Evolutionary conservation across 495 filamentous ascomycete genomes (phyloP).

Genomic region (Penicillium pulvis): DNA sequence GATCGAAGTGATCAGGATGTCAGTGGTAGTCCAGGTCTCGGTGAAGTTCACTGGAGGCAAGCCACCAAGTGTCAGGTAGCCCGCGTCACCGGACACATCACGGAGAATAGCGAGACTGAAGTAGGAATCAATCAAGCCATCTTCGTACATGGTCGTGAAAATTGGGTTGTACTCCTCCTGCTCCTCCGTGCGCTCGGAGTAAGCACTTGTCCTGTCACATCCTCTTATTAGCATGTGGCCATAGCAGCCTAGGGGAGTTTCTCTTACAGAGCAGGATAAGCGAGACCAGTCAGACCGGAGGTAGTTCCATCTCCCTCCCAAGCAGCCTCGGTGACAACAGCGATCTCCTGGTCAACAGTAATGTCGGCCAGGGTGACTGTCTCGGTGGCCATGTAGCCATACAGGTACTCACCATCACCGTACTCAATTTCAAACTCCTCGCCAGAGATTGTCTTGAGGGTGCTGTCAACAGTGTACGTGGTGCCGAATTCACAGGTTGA

Average conservation of each 20-base stretch:
- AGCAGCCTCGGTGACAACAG: constrained; percentile 46
- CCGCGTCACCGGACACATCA: constrained; percentile 26
- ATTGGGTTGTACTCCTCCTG: constrained; percentile 52
- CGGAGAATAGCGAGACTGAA: constrained; percentile 49
- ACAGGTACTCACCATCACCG: constrained; percentile 51
- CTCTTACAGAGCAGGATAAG: constrained; percentile 49
- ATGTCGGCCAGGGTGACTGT: constrained; percentile 55
- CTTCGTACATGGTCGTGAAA: constrained; percentile 57
- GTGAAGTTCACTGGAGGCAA: constrained; percentile 42
- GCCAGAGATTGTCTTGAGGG: constrained; percentile 42
- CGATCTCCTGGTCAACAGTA: constrained; percentile 55
- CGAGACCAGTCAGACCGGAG: constrained; percentile 58
- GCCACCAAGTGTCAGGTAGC: constrained; percentile 56
- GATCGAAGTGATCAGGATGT: constrained; percentile 35
- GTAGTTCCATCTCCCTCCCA: constrained; percentile 48
- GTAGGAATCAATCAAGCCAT: constrained; percentile 51
- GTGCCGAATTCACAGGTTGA: constrained; percentile 51
- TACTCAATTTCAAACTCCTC: constrained; percentile 62
- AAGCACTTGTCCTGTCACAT: constrained; percentile 6
- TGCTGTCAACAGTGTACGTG: constrained; percentile 39
- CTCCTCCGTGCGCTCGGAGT: background rate
- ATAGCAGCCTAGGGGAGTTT: too few relatives aligned
- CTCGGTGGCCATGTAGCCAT: constrained; percentile 56
- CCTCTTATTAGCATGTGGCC: background rate
- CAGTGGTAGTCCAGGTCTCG: constrained; percentile 37